These are phyloP conservation scores for Sarocladium brachiariae DNA, from an alignment of 2,329 filamentous ascomycete genomes.

Conservation along the genomic window DNA sequence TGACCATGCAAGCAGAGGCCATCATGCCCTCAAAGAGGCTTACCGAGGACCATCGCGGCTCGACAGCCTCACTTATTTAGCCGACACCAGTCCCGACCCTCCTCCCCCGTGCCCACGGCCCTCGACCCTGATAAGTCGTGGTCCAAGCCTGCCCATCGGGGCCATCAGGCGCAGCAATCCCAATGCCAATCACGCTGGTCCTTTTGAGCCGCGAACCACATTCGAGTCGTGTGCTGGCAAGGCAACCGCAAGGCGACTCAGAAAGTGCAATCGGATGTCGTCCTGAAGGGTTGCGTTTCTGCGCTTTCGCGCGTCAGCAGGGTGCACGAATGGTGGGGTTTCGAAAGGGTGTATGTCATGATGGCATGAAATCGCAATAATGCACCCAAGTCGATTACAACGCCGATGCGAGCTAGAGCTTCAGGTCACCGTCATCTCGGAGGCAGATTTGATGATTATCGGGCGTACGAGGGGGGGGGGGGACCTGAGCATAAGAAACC, in stretches of 20 bases:
- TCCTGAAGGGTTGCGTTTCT: neutral
- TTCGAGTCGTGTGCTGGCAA: neutral
- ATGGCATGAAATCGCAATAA: neutral
- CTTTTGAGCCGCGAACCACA: neutral
- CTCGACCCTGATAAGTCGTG: neutral
- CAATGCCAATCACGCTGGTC: neutral
- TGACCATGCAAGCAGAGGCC: neutral
- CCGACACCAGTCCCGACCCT: neutral
- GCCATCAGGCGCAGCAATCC: neutral
- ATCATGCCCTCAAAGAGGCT: neutral
- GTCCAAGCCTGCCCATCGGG: neutral
- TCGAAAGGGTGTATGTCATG: neutral
- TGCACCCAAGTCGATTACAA: neutral
- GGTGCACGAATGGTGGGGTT: neutral
- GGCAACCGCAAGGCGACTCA: neutral
- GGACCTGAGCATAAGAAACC: neutral
- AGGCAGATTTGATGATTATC: neutral
- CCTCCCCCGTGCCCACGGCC: neutral
- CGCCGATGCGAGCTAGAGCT: neutral
- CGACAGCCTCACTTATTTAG: constrained; percentile 5
- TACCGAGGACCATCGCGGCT: neutral
- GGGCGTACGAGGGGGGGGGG: neutral
- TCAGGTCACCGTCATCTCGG: neutral
- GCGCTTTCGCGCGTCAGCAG: neutral
- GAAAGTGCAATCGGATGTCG: neutral